These are phyloP conservation scores for Globisporangium irregulare DNA, from an alignment of 352 stramenopile genomes.

Conservation along the genomic window DNA sequence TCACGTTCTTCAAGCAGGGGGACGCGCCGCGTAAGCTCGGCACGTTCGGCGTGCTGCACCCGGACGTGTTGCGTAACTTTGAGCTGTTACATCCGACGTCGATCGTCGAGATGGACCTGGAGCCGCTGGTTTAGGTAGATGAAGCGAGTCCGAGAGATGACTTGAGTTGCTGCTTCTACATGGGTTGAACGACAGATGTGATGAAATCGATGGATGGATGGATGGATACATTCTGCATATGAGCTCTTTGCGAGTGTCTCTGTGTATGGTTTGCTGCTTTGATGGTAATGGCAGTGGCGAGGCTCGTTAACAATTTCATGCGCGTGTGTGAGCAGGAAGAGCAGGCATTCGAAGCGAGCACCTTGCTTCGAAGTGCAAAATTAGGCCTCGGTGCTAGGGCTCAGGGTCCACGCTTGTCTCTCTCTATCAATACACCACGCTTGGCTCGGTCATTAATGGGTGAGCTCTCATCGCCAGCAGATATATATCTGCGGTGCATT, in stretches of 20 bases:
- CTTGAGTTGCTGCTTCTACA: background rate
- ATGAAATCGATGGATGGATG: constrained; percentile 3
- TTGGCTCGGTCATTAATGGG: background rate
- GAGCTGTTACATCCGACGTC: constrained; percentile 96
- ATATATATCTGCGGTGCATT: background rate
- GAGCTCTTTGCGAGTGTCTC: background rate
- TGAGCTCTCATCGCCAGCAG: background rate
- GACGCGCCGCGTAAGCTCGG: constrained; percentile 78
- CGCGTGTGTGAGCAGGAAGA: background rate
- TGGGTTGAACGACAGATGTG: background rate
- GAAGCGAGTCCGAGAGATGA: constrained; percentile 1
- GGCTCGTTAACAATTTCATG: background rate
- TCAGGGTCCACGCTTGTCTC: background rate
- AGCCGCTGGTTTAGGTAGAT: constrained; percentile 92
- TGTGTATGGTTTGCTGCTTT: background rate
- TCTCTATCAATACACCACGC: background rate
- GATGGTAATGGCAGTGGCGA: background rate
- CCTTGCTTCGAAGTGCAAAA: background rate
- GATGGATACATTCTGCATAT: constrained; percentile 5
- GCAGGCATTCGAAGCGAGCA: background rate
- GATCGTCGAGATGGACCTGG: constrained; percentile 97
- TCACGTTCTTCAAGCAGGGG: constrained; percentile 89
- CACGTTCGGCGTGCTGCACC: constrained; percentile 98
- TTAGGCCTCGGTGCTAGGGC: background rate
- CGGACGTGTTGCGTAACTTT: constrained; percentile 97